Evolutionary conservation across 768 basidiomycete species (phyloP), one percentile per base, ranked within the genome.

Genomic region (Hebeloma cylindrosporum): DNA sequence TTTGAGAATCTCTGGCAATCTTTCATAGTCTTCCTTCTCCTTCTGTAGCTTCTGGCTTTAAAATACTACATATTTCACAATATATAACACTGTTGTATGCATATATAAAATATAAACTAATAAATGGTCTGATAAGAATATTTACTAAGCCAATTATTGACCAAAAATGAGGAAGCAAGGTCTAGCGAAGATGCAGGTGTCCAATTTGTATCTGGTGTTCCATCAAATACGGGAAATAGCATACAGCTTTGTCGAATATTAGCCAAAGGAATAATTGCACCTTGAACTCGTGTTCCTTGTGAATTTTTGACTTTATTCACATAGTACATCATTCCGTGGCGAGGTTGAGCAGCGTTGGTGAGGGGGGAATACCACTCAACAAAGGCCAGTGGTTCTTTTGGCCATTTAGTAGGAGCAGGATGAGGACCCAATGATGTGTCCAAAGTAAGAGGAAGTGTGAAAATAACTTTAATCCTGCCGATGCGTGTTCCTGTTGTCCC

Each of bases 81-180:
- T n/a, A n/a, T n/a, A n/a, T n/a, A n/a, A n/a, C n/a, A n/a, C n/a
- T n/a, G n/a, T n/a, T n/a, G n/a, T n/a, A n/a, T n/a, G n/a, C n/a
- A n/a, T n/a, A n/a, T n/a, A n/a, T n/a, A n/a, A n/a, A n/a, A n/a
- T n/a, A n/a, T n/a, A n/a, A n/a, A 43, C 45, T 60, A 63, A 54
- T 53, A 59, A 18, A 63, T 48, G 14, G 60, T 58, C 39, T 63
- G 62, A 45, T 63, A 63, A 4, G 45, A 17, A 44, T 61, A 63
- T 30, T 51, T 56, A 52, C 52, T 51, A 7, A 43, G 16, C 58
- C 56, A 61, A 45, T 60, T 61, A 51, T 64, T 61, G 21, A 61
- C 34, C 32, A 51, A 54, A 39, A 63, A 63, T 10, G 47, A 34
- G 14, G 20, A 14, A 22, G 41, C 45, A 16, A 44, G 1, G 26